These are phyloP conservation scores for Phytophthora crassamura DNA, from an alignment of 352 stramenopile species.

Conservation along the genomic window DNA sequence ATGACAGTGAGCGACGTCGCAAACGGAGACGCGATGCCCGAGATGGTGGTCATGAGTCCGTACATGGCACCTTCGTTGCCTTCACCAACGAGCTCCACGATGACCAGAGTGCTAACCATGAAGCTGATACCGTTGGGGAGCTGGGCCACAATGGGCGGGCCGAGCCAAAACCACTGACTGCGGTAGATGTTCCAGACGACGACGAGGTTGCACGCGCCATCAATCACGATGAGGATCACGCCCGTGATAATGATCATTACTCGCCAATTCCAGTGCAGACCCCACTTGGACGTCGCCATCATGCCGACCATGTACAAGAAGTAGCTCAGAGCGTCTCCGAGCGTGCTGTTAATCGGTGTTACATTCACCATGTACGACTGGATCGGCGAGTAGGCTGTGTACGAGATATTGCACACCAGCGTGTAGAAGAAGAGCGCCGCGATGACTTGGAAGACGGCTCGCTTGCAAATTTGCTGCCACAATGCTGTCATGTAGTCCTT, in stretches of 20 bases:
- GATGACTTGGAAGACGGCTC: constrained; percentile 56
- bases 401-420: constrained; percentile 34
- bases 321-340: constrained; percentile 37
- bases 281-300: constrained; percentile 46
- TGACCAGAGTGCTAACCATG: constrained; percentile 48
- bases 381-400: constrained; percentile 35
- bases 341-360: constrained; percentile 37
- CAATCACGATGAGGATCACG: constrained; percentile 35
- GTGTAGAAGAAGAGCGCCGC: constrained; percentile 48
- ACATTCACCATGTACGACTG: constrained; percentile 41
- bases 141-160: constrained; percentile 41
- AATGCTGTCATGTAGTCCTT: constrained; percentile 40
- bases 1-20: constrained; percentile 45
- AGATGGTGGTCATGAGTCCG: constrained; percentile 50
- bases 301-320: constrained; percentile 42
- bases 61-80: constrained; percentile 63
- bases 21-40: constrained; percentile 45
- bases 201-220: constrained; percentile 38
- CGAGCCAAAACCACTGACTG: constrained; percentile 59
- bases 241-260: constrained; percentile 40
- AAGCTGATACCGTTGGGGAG: constrained; percentile 48
- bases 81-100: constrained; percentile 46
- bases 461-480: constrained; percentile 46
- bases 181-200: constrained; percentile 49
- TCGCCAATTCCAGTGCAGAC: constrained; percentile 54